phyloP scores from a whole-genome alignment of 345 rosid genomes.

The Camelina sativa region DNA sequence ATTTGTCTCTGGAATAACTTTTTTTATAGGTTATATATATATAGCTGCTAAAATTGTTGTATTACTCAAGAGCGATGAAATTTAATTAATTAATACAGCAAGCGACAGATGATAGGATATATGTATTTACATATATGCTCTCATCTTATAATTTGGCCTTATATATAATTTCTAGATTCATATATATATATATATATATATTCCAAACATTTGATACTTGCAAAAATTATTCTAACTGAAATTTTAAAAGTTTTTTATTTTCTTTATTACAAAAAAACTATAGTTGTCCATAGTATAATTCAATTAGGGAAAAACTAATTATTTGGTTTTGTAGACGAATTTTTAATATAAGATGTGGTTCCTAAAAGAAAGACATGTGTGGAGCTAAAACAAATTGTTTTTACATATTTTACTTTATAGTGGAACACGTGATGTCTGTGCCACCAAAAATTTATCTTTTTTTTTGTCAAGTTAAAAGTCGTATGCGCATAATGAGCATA shows the following conservation, averaged over 20 bases:
- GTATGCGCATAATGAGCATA: constrained; percentile 7
- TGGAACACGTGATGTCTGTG: constrained; percentile 38
- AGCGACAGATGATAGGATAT: background rate
- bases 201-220: background rate
- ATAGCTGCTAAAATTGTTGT: background rate
- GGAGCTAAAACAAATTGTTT: constrained; percentile 9
- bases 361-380: constrained; percentile 40
- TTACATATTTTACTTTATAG: constrained; percentile 22
- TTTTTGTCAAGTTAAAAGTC: constrained; percentile 23
- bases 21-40: background rate
- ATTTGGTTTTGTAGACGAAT: background rate
- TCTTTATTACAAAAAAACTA: background rate
- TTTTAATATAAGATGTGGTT: constrained; percentile 18
- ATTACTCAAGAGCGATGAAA: background rate
- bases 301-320: background rate
- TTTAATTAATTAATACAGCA: background rate
- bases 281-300: background rate
- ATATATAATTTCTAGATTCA: background rate
- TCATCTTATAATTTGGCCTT: background rate
- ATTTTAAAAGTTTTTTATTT: background rate
- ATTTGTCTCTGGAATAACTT: too few relatives aligned
- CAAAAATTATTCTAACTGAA: background rate
- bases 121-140: background rate
- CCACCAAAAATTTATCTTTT: background rate
- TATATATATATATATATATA: too few relatives aligned